These are phyloP conservation scores for Bolboschoenoplectus hybrid DNA, from an alignment of 202 grass and related monocot genomes.

Conservation along the genomic window DNA sequence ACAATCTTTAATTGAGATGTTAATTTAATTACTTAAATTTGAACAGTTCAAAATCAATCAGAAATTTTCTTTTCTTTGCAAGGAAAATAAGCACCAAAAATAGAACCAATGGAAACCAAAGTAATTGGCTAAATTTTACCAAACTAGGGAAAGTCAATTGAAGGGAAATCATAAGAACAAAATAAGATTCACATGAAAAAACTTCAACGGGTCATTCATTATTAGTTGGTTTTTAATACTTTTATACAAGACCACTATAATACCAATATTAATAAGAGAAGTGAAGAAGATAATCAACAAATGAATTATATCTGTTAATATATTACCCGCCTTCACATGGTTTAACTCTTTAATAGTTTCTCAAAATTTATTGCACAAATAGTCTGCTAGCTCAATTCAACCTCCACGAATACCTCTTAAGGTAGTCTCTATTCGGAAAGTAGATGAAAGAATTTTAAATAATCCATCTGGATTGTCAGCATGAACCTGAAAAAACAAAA, in stretches of 20 bases:
- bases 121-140: background rate
- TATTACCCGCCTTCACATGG: conserved; percentile 21
- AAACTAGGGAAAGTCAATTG: background rate
- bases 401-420: conserved; percentile 57
- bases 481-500: conserved; percentile 69
- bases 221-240: background rate
- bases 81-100: conserved; percentile 1
- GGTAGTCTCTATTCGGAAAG: conserved; percentile 69
- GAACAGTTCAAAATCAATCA: background rate
- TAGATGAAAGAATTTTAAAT: conserved; percentile 88
- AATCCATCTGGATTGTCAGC: conserved; percentile 92
- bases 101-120: background rate
- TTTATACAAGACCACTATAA: background rate
- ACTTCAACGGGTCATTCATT: background rate
- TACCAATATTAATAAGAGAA: background rate
- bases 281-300: conserved; percentile 10
- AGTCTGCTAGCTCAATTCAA: conserved; percentile 1
- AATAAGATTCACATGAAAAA: background rate
- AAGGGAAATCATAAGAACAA: background rate
- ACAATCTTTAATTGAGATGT: background rate
- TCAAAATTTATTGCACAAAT: conserved; percentile 17
- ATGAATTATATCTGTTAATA: background rate
- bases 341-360: conserved; percentile 10
- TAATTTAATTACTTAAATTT: background rate
- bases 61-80: background rate